Base-by-base conservation (phyloP, 352 stramenopile species). In the Phytopythium vexans region DNA sequence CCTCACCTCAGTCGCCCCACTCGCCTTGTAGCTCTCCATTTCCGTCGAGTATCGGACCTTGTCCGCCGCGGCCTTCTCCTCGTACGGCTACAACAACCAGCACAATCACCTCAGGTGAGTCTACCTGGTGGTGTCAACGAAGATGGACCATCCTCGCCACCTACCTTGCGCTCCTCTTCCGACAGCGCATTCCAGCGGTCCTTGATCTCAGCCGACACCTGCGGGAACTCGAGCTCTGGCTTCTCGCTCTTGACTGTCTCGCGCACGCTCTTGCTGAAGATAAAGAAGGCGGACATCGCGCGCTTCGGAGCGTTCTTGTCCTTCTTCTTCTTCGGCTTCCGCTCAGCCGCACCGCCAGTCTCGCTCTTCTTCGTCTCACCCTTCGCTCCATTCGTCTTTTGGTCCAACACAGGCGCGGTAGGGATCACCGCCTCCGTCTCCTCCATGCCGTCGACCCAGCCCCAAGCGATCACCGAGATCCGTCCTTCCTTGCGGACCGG, bases 391-490 rank as follows among this genome's bases (percentile, higher is more conserved):
- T 43, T 43, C 15, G 43, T 12, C 36, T 53, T 53, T 15, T 53
- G 47, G 31, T 53, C 47, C 36, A 53, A 36, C 35, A 53, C 47
- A 21, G 47, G 47, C 15, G 47, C 47, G 15, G 47, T 53, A 10
- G 47, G 35, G 12, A 56, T 15, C 12, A 50, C 34, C 3, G 49
- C 40, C 27, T 51, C 53, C 1, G 41, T 31, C 38, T 89, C 73
- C 34, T 49, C 60, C 74, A 89, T 92, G 60, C 71, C 74, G 56
- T 89, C 78, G 52, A 92, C 79, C 82, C 76, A 88, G 12, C 91
- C 94, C 94, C 94, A 98, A 5, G 96, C 70, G 60, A 98, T 97
- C 54, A 98, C 91, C 16, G 81, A 96, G 62, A 98, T 97, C 43
- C 94, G 78, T 12, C 94, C 94, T 65, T 97, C 92, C 12, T 87